These are phyloP conservation scores for Neocallimastix lanati DNA, from an alignment of 192 early-diverging fungal species.

Conservation along the genomic window DNA sequence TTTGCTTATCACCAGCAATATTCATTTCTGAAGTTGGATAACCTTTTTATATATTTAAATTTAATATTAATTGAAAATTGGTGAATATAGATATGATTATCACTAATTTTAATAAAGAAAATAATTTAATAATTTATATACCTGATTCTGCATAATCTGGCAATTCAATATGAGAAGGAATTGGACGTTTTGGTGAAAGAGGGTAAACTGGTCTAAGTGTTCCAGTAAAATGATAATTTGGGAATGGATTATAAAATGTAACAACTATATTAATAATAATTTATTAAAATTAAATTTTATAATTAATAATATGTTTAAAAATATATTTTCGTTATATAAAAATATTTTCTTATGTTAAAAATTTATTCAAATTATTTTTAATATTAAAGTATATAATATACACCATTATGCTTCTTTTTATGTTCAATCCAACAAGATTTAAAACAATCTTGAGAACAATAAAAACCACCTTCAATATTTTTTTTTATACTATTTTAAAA, in stretches of 20 bases:
- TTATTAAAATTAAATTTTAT: too few relatives aligned
- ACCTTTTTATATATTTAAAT: constrained; percentile 16
- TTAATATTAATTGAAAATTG: too few relatives aligned
- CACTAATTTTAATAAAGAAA: too few relatives aligned
- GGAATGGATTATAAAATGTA: constrained; percentile 33
- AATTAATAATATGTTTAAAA: too few relatives aligned
- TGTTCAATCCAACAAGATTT: constrained; percentile 37
- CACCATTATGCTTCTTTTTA: constrained; percentile 5
- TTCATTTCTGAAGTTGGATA: constrained; percentile 54
- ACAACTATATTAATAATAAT: constrained; percentile 4
- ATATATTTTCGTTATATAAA: too few relatives aligned
- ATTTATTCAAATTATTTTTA: too few relatives aligned
- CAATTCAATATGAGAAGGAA: constrained; percentile 42
- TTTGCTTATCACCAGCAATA: constrained; percentile 41
- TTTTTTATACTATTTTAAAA: constrained; percentile 14
- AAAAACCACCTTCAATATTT: constrained; percentile 7
- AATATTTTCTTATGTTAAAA: too few relatives aligned
- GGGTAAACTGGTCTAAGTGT: constrained; percentile 53
- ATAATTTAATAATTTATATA: too few relatives aligned
- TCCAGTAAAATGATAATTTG: constrained; percentile 42
- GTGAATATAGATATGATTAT: too few relatives aligned
- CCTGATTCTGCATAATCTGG: constrained; percentile 52
- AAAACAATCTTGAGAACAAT: constrained; percentile 70
- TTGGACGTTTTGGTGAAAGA: constrained; percentile 41
- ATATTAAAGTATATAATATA: too few relatives aligned